Base-by-base conservation (phyloP, 495 filamentous ascomycete species). In the Penicillium bialowiezense region DNA sequence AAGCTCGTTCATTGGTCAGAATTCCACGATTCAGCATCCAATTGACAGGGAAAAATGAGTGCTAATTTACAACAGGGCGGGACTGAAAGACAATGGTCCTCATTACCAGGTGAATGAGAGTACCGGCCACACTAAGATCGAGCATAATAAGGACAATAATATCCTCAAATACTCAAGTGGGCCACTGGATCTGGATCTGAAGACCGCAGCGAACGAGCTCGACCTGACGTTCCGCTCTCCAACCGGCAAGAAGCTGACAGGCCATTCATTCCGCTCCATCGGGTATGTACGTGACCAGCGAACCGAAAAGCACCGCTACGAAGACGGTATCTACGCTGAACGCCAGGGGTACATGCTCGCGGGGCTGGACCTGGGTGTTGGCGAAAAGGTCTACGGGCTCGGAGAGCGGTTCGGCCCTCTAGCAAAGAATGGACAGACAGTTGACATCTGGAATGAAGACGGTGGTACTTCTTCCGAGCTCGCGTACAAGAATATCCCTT, bases 401-500 rank as follows among this genome's bases (percentile, higher is more conserved):
- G 86, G 85, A 2, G 84, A 88, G 59, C 73, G 85, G 13, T 90
- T 90, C 50, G 85, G 85, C 0, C 76, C 81, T 1, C 84, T 87
- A 46, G 82, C 82, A 52, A 87, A 86, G 60, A 83, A 87, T 26
- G 85, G 85, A 7, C 84, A 88, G 61, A 73, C 70, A 4, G 71
- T 90, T 2, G 75, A 77, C 43, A 75, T 89, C 15, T 88, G 84
- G 83, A 88, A 88, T 48, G 80, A 81, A 26, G 85, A 90, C 53
- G 85, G 86, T 2, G 85, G 85, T 7, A 88, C 86, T 14, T 83
- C 78, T 0, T 82, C 76, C 14, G 85, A 88, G 41, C 75, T 87
- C 50, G 83, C 84, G 0, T 90, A 90, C 60, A 88, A 88, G 67
- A 89, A 88, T 55, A 73, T 88, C 6, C 79, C 83, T 2, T 88